phyloP scores from a whole-genome alignment of 225 moss, liverwort and hornwort species.

The Physcomitrellopsis africana region DNA sequence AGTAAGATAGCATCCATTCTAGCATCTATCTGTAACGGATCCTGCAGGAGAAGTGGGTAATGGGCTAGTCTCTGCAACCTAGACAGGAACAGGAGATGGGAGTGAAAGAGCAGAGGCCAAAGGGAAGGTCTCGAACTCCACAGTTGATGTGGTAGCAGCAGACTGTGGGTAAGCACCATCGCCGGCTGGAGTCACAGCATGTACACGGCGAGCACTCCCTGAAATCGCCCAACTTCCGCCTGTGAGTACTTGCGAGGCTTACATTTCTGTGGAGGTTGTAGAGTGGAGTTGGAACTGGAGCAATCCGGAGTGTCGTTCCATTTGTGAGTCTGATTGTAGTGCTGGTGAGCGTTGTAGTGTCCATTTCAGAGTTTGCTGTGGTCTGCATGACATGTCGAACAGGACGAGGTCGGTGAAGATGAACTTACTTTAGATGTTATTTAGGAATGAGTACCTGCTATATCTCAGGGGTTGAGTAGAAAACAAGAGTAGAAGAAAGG shows the following conservation, averaged over 20 bases:
- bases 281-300: conserved; percentile 25
- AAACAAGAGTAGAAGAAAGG: too few species aligned
- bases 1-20: too few species aligned
- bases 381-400: conserved; percentile 27
- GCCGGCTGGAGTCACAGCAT: conserved; percentile 60
- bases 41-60: too few species aligned
- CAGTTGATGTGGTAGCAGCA: conserved; percentile 67
- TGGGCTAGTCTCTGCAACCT: conserved; percentile 53
- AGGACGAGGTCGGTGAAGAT: too few species aligned
- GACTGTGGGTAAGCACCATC: conserved; percentile 62
- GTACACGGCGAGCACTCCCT: conserved; percentile 66
- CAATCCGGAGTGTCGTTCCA: conserved; percentile 39
- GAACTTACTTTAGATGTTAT: too few species aligned
- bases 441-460: too few species aligned
- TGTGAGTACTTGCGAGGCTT: not conserved
- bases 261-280: conserved; percentile 27
- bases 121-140: conserved; percentile 50
- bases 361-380: conserved; percentile 19
- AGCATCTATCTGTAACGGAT: too few species aligned
- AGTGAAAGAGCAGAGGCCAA: conserved; percentile 60
- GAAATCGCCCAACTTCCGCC: conserved; percentile 47
- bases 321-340: conserved; percentile 44
- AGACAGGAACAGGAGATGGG: conserved; percentile 63
- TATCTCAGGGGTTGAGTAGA: too few species aligned
- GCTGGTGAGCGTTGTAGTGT: conserved; percentile 17